phyloP scores from a whole-genome alignment of 148 eudicot species.

The Selenicereus undatus region DNA sequence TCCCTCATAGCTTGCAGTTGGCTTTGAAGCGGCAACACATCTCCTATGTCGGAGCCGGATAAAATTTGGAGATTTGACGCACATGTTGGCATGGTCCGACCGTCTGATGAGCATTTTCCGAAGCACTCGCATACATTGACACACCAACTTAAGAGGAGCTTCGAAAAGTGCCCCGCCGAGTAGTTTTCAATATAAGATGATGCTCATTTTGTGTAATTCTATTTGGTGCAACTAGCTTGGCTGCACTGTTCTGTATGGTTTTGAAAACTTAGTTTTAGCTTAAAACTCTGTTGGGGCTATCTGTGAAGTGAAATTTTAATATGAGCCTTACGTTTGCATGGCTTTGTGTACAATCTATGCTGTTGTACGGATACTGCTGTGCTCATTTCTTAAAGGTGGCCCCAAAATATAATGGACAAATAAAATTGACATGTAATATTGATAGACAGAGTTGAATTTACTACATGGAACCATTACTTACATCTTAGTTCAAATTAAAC shows the following conservation, averaged over 20 bases:
- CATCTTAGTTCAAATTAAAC: no score
- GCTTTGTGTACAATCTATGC: no score
- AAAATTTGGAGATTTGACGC: not conserved
- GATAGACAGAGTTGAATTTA: no score
- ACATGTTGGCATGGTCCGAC: not conserved
- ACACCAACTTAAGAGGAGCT: not conserved
- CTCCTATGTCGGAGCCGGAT: not conserved
- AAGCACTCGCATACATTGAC: not conserved
- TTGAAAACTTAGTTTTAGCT: not conserved
- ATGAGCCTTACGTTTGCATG: not conserved
- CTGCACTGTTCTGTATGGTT: not conserved
- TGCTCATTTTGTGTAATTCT: not conserved
- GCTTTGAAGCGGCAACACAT: not conserved
- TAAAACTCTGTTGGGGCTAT: not conserved
- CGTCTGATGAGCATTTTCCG: not conserved
- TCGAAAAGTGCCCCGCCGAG: not conserved
- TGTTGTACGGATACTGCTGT: no score
- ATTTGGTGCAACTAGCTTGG: not conserved
- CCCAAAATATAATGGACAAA: no score
- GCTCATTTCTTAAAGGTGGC: no score
- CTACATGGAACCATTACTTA: no score
- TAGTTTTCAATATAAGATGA: not conserved
- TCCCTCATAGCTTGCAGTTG: slow-evolving; percentile 10
- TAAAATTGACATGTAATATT: no score
- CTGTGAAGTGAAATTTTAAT: not conserved